Percentiles rank a stretch among this genome's conserved stretches.
Evolutionary conservation across 2,329 filamentous ascomycete species (phyloP).

Genomic region (Pleochaeta shiraiana): DNA sequence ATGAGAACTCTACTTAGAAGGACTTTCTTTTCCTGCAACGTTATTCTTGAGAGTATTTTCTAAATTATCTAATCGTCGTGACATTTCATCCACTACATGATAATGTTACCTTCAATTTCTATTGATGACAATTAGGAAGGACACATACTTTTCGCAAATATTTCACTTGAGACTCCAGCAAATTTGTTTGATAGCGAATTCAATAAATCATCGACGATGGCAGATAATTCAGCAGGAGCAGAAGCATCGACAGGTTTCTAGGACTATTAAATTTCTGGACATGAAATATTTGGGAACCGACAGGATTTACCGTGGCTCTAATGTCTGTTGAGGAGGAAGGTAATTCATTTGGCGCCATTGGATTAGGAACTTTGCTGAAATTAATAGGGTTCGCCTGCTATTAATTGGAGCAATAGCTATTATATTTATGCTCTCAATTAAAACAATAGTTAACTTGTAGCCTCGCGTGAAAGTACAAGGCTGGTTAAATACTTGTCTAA

Average conservation of each 20-base stretch:
- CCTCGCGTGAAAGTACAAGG: no score
- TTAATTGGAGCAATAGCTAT: no score
- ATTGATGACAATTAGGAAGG: background rate
- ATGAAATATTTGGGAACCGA: no score
- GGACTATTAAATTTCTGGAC: background rate
- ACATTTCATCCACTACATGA: constrained; percentile 80
- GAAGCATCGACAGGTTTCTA: constrained; percentile 13
- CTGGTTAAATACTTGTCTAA: no score
- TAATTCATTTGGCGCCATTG: background rate
- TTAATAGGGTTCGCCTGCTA: no score
- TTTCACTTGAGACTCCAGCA: constrained; percentile 60
- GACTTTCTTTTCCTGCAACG: constrained; percentile 8
- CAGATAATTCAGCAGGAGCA: constrained; percentile 16
- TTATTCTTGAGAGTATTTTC: constrained; percentile 21
- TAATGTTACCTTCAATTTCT: background rate
- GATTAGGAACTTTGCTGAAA: no score
- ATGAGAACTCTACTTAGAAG: background rate
- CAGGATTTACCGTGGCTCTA: no score
- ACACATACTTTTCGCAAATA: constrained; percentile 59
- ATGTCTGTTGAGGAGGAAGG: background rate
- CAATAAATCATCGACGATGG: constrained; percentile 65
- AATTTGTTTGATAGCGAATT: constrained; percentile 75
- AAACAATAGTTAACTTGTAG: no score
- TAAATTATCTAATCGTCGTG: constrained; percentile 59
- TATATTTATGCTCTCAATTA: no score